Percentiles rank a stretch among this genome's conserved stretches.
phyloP scores from a whole-genome alignment of 768 basidiomycete species.

The Mrakia frigida region DNA sequence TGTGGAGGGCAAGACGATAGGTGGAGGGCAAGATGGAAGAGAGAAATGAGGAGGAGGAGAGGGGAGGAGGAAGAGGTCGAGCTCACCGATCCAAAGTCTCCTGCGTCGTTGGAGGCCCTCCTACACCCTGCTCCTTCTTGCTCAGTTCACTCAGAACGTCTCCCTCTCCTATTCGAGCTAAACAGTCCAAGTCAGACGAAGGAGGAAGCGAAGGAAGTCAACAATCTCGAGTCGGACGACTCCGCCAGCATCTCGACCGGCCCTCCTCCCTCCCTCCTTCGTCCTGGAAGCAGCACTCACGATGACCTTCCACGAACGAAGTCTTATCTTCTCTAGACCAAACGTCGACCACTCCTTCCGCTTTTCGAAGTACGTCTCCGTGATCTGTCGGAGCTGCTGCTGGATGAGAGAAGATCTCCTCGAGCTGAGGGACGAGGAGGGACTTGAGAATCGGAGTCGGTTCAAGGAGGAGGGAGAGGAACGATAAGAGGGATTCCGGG shows the following conservation, averaged over 20 bases:
- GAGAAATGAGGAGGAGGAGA: background rate
- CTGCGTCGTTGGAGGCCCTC: slow-evolving; percentile 57
- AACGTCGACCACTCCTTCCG: slow-evolving; percentile 31
- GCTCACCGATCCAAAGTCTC: slow-evolving; percentile 60
- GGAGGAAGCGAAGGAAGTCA: background rate
- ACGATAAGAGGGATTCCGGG: slow-evolving; percentile 30
- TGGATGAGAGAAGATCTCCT: slow-evolving; percentile 30
- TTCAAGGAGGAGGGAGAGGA: slow-evolving; percentile 58
- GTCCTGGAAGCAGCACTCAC: background rate
- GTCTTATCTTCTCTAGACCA: slow-evolving; percentile 46
- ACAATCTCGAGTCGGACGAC: background rate
- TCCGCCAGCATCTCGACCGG: background rate
- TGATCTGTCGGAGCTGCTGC: slow-evolving; percentile 51
- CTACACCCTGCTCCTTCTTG: slow-evolving; percentile 68
- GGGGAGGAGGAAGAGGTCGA: background rate
- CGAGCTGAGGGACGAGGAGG: slow-evolving; percentile 51
- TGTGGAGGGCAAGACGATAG: no score
- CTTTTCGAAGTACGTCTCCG: slow-evolving; percentile 54
- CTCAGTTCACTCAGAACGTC: slow-evolving; percentile 69
- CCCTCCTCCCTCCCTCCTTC: background rate
- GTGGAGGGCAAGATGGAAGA: no score
- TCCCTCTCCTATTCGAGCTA: slow-evolving; percentile 72
- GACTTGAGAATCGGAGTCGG: slow-evolving; percentile 56
- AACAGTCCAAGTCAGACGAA: no score
- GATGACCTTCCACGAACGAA: slow-evolving; percentile 74